Evolutionary conservation across 768 basidiomycete species (phyloP).

Genomic region (Suillus luteus): DNA sequence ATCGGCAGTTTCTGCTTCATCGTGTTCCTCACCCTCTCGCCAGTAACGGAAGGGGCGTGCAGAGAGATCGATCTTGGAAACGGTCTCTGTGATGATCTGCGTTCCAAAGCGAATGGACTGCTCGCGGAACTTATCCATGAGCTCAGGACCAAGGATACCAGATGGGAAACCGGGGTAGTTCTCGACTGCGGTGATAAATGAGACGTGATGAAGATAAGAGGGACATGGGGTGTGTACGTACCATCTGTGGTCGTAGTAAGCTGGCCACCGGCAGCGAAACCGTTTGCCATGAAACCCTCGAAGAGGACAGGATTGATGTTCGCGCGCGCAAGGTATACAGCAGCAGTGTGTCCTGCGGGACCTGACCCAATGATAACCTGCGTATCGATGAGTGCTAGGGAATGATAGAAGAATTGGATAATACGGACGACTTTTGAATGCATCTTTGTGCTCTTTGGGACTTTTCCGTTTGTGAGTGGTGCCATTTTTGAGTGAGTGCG

Average conservation of each 20-base stretch:
- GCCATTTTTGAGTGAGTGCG: slow-evolving; percentile 45
- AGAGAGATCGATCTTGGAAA: slow-evolving; percentile 92
- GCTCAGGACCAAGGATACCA: slow-evolving; percentile 91
- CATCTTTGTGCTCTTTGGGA: slow-evolving; percentile 62
- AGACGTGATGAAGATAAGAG: slow-evolving; percentile 1
- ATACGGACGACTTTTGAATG: slow-evolving; percentile 73
- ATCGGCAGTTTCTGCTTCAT: slow-evolving; percentile 90
- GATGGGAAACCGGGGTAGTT: slow-evolving; percentile 97
- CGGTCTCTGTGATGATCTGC: slow-evolving; percentile 93
- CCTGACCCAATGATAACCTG: slow-evolving; percentile 93
- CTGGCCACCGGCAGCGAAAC: slow-evolving; percentile 96
- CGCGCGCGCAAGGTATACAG: slow-evolving; percentile 96
- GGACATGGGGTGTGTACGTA: slow-evolving; percentile 31
- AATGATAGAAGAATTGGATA: neutral
- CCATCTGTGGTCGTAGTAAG: slow-evolving; percentile 97
- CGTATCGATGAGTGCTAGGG: neutral
- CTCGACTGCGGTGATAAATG: slow-evolving; percentile 58
- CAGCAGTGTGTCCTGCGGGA: slow-evolving; percentile 95
- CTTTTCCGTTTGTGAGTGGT: slow-evolving; percentile 44
- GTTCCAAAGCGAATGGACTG: slow-evolving; percentile 96
- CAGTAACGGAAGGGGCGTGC: slow-evolving; percentile 97
- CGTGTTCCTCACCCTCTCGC: slow-evolving; percentile 85
- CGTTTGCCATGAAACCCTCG: slow-evolving; percentile 99
- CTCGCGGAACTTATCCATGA: slow-evolving; percentile 99
- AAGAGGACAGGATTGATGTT: slow-evolving; percentile 93